These are phyloP conservation scores for Zygosaccharomyces siamensis DNA, from an alignment of 805 yeast genomes.

Conservation along the genomic window DNA sequence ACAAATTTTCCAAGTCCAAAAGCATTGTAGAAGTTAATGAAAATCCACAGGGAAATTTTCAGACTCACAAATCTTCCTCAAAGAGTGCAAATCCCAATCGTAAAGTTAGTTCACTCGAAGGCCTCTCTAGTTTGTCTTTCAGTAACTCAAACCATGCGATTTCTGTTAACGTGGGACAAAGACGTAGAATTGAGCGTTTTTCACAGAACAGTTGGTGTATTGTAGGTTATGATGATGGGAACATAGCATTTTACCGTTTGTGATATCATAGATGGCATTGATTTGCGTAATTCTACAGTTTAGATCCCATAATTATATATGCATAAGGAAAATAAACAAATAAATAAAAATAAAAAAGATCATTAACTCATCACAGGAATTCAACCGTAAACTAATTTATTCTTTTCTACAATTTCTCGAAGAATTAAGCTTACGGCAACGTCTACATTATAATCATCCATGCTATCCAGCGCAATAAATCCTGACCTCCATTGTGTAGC, in stretches of 20 bases:
- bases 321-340: too few relatives aligned
- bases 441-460: slow-evolving; percentile 48
- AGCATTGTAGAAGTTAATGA: slow-evolving; percentile 23
- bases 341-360: neutral
- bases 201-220: slow-evolving; percentile 24
- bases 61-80: slow-evolving; percentile 5
- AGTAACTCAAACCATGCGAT: neutral
- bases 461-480: slow-evolving; percentile 57
- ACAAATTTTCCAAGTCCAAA: slow-evolving; percentile 17
- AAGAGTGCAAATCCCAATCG: slow-evolving; percentile 4
- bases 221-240: slow-evolving; percentile 34
- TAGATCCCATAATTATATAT: neutral
- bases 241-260: slow-evolving; percentile 18
- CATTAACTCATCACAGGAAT: neutral
- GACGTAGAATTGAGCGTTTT: slow-evolving; percentile 19
- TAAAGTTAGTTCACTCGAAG: slow-evolving; percentile 7
- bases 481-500: slow-evolving; percentile 63
- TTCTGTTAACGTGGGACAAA: slow-evolving; percentile 9
- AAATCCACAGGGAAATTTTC: slow-evolving; percentile 25
- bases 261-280: neutral
- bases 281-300: neutral
- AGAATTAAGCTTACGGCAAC: slow-evolving; percentile 52
- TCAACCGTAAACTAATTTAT: slow-evolving; percentile 20
- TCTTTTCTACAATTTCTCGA: slow-evolving; percentile 53
- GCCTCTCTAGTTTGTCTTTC: neutral